These are phyloP conservation scores for Taxillus chinensis DNA, from an alignment of 164 flowering plant species.

Conservation along the genomic window DNA sequence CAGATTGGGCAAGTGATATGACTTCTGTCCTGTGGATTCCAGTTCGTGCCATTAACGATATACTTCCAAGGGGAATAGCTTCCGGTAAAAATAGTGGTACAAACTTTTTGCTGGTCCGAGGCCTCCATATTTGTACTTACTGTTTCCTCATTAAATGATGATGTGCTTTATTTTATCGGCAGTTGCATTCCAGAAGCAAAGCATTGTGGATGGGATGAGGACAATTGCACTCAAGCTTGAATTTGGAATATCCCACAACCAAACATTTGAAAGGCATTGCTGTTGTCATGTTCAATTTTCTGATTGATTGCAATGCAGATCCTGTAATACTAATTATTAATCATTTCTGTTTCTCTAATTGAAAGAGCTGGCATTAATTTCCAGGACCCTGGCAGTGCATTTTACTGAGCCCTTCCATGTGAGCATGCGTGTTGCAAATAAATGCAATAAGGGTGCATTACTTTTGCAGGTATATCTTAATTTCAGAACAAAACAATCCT, in stretches of 20 bases:
- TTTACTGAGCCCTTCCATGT: conserved; percentile 93
- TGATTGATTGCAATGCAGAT: conserved; percentile 1
- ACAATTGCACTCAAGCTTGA: conserved; percentile 89
- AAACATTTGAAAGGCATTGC: conserved; percentile 73
- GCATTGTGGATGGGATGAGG: conserved; percentile 88
- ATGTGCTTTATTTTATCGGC: conserved; percentile 16
- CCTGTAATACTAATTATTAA: neutral
- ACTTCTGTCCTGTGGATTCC: conserved; percentile 87
- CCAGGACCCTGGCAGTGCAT: conserved; percentile 91
- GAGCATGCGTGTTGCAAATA: conserved; percentile 66
- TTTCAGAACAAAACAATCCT: too few relatives aligned
- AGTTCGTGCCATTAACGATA: conserved; percentile 56
- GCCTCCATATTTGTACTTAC: neutral
- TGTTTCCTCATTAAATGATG: conserved; percentile 3
- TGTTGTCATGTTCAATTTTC: neutral
- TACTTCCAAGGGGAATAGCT: conserved; percentile 60
- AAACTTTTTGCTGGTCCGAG: conserved; percentile 2
- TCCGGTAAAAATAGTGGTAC: conserved; percentile 32
- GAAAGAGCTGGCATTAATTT: conserved; percentile 5
- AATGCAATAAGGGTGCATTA: conserved; percentile 70
- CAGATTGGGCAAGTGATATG: conserved; percentile 76
- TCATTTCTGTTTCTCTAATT: conserved; percentile 4
- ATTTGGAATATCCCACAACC: conserved; percentile 83
- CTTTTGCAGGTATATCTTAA: conserved; percentile 64
- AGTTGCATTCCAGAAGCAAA: conserved; percentile 47